Conservation (phyloP, 1,284 basidiomycete genomes). For the Fistulina hepatica region DNA sequence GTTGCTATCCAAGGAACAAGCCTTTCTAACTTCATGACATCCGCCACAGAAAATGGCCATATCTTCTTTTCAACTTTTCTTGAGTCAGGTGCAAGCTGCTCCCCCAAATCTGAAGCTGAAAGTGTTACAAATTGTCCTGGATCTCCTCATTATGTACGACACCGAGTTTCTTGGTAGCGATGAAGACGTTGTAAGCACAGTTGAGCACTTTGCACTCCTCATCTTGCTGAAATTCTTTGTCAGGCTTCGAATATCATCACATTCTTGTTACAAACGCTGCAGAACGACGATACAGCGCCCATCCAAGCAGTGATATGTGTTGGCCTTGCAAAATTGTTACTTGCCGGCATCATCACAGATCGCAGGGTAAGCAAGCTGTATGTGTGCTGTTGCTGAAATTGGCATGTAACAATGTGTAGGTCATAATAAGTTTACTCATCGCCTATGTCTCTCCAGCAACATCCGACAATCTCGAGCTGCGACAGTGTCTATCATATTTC, state of each 20-base stretch:
- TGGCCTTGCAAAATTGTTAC: conserved; percentile 84
- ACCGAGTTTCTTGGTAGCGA: conserved; percentile 57
- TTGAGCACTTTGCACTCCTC: background rate
- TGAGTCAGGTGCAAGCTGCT: conserved; percentile 73
- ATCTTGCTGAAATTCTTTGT: background rate
- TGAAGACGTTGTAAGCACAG: conserved; percentile 38
- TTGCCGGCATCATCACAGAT: conserved; percentile 76
- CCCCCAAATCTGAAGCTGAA: conserved; percentile 72
- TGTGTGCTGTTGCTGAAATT: background rate
- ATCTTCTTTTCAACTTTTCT: conserved; percentile 84
- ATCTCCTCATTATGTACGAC: conserved; percentile 86
- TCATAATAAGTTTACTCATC: conserved; percentile 70
- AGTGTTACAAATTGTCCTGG: conserved; percentile 82
- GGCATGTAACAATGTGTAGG: conserved; percentile 42
- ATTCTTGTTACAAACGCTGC: conserved; percentile 68
- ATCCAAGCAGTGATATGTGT: conserved; percentile 75
- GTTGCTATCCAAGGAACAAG: conserved; percentile 1
- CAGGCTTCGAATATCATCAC: conserved; percentile 27
- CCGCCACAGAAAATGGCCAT: conserved; percentile 69
- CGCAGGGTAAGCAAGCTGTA: conserved; percentile 49
- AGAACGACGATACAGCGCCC: conserved; percentile 63
- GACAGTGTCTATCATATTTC: conserved; percentile 94
- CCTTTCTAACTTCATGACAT: conserved; percentile 5
- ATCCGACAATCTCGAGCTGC: conserved; percentile 71
- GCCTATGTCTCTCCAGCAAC: conserved; percentile 88